Percentiles rank a stretch among this genome's conserved stretches.
These are phyloP conservation scores for Debaryomyces sp. DNA, from an alignment of 1,139 yeast genomes.

Conservation along the genomic window DNA sequence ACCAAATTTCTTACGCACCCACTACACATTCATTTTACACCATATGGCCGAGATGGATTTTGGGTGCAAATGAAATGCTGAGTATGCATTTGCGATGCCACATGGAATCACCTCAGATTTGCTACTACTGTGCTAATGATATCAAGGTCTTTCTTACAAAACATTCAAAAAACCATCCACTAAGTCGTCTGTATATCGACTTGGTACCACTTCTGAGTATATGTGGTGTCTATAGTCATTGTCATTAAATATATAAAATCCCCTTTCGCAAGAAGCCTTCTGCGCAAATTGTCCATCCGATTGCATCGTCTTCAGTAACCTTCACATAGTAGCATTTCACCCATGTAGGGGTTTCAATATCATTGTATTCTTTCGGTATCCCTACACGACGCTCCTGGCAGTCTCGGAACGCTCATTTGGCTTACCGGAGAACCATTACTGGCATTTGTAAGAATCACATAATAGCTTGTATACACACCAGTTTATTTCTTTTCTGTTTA, in stretches of 20 bases:
- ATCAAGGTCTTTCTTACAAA: not conserved
- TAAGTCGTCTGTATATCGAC: not conserved
- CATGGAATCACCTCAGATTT: not conserved
- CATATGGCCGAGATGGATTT: not conserved
- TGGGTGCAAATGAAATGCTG: not conserved
- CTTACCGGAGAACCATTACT: not conserved
- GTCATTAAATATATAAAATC: not conserved
- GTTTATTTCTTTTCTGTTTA: conserved; percentile 8
- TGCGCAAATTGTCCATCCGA: not conserved
- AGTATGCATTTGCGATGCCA: not conserved
- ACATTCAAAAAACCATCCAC: not conserved
- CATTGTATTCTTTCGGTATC: not conserved
- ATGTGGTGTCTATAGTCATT: not conserved
- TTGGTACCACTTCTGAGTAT: not conserved
- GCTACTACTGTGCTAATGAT: not conserved
- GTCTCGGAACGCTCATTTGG: not conserved
- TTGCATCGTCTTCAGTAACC: not conserved
- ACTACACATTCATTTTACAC: not conserved
- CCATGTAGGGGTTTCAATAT: not conserved
- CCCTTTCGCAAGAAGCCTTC: not conserved
- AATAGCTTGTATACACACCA: conserved; percentile 4
- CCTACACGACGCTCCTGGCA: not conserved
- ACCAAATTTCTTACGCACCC: not conserved
- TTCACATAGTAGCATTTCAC: not conserved
- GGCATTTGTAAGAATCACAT: not conserved